Evolutionary conservation across 371 early-diverging fungal genomes (phyloP).

Genomic region (Funneliformis caledonium): DNA sequence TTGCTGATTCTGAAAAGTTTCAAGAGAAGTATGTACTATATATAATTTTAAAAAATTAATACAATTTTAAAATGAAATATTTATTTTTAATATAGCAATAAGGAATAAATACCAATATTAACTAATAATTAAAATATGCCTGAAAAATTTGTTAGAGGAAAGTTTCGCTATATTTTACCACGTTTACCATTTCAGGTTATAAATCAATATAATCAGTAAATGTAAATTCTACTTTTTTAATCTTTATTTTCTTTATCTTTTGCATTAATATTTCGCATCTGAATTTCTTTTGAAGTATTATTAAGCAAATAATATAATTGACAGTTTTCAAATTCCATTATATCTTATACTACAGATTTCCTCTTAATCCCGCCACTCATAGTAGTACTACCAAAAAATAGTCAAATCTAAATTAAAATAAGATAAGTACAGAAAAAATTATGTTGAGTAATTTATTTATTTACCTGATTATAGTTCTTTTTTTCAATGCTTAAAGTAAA

Average conservation of each 20-base stretch:
- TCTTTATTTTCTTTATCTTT: conserved; percentile 1
- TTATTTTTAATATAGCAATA: background rate
- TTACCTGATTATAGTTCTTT: conserved; percentile 10
- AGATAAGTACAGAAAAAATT: background rate
- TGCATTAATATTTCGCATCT: background rate
- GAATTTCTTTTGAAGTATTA: background rate
- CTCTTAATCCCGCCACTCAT: background rate
- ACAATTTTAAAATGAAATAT: background rate
- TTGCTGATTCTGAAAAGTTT: background rate
- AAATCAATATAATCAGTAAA: background rate
- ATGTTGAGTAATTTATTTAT: background rate
- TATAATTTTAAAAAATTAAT: background rate
- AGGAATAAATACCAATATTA: background rate
- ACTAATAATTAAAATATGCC: too few species aligned
- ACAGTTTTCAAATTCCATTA: background rate
- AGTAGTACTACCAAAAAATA: conserved; percentile 6
- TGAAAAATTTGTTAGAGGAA: background rate
- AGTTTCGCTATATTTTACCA: background rate
- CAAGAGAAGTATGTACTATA: background rate
- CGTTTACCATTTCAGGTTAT: background rate
- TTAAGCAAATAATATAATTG: conserved; percentile 18
- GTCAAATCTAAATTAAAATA: background rate
- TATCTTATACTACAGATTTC: conserved; percentile 5
- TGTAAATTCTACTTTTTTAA: too few species aligned
- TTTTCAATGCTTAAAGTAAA: background rate